Evolutionary conservation across 2,329 filamentous ascomycete genomes (phyloP).

Genomic region (Decorospora gaudefroyi): DNA sequence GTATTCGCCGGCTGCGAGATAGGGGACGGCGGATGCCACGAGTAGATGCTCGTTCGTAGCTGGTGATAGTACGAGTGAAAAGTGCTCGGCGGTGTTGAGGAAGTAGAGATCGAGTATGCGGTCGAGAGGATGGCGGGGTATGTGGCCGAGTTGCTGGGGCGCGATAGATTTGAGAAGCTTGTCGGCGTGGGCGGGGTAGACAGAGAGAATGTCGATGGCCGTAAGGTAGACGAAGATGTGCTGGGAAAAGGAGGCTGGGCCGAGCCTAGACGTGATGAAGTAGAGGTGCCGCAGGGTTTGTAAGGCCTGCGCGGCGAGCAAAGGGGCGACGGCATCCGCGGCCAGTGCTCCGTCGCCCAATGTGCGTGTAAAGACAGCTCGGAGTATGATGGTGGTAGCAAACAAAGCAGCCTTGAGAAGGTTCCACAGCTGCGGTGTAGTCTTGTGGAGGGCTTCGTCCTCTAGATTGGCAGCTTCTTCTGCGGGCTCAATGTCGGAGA

Average conservation of each 20-base stretch:
- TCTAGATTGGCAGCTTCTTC: constrained; percentile 68
- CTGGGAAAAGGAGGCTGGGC: constrained; percentile 75
- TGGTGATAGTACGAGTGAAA: constrained; percentile 71
- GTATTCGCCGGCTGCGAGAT: constrained; percentile 66
- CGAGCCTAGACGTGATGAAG: constrained; percentile 78
- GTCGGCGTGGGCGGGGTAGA: constrained; percentile 68
- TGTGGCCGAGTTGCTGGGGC: constrained; percentile 58
- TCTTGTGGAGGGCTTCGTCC: constrained; percentile 66
- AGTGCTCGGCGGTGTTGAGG: constrained; percentile 82
- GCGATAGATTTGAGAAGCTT: constrained; percentile 69
- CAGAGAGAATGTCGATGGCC: constrained; percentile 77
- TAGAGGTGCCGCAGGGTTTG: constrained; percentile 75
- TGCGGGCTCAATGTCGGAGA: constrained; percentile 72
- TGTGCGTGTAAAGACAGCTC: constrained; percentile 70
- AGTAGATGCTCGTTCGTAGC: constrained; percentile 72
- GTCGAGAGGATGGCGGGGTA: constrained; percentile 68
- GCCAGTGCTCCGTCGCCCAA: constrained; percentile 62
- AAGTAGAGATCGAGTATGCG: constrained; percentile 84
- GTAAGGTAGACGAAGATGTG: constrained; percentile 84
- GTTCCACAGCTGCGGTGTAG: constrained; percentile 74
- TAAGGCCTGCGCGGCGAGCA: constrained; percentile 71
- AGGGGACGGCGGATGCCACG: constrained; percentile 72
- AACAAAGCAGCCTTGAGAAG: constrained; percentile 77
- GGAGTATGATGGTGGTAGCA: constrained; percentile 72
- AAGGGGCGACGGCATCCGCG: constrained; percentile 62